Base-by-base conservation (phyloP, 129 eudicot genomes). In the Centaurea solstitialis region DNA sequence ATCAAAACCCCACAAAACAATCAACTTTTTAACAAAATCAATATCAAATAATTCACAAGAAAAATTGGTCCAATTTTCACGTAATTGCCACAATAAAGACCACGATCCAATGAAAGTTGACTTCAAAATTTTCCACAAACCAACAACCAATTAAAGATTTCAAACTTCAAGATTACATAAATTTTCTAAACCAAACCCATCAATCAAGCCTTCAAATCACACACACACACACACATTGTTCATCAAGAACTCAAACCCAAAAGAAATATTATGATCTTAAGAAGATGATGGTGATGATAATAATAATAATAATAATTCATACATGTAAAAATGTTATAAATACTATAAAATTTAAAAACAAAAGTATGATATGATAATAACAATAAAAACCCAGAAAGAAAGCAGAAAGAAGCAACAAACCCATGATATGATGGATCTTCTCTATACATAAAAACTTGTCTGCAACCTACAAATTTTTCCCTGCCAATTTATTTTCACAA, bases 401-500 rank as follows among this genome's bases (percentile, higher is more conserved):
- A 26, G 30, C 30, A 26, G 30, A 26, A 26, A 26, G 30, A 79
- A 53, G 37, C 37, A 76, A 72, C 73, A 79, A 85, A 76, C 68
- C 73, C 43, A 79, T 72, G 79, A 33, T 28, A 76, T 80, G 88
- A 83, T 89, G 87, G 67, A 83, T 86, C 79, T 41, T 74, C 85
- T 89, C 90, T 89, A 90, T 90, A 90, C 91, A 91, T 81, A 90
- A 80, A 80, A 83, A 83, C 88, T 83, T 87, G 80, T 87, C 93
- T 88, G 90, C 85, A 83, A 82, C 85, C 94, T 85, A 82, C 74
- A 66, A 68, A 37, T 81, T 67, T 88, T 82, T 84, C 84, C 81
- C 87, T 87, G 82, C 86, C 87, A 92, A 85, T 87, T 89, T 89
- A 86, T 91, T 87, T 77, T 84, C 90, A 87, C 92, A 88, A 88